A percentile compares a stretch with the other conserved stretches of the same genome.
Conservation (phyloP, 805 yeast species). For the Candida endomychidarum region DNA sequence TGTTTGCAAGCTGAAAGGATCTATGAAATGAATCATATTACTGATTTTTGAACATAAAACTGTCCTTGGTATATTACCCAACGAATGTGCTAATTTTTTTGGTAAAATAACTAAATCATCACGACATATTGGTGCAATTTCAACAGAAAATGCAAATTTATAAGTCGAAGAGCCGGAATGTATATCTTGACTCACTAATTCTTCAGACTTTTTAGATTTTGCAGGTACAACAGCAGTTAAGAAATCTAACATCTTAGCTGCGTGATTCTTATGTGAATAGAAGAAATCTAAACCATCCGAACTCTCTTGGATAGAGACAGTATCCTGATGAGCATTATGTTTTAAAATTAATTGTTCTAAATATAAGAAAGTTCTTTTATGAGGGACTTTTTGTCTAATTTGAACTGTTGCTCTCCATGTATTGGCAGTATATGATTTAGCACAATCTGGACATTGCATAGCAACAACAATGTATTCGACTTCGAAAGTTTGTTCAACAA, state of each 20-base stretch:
- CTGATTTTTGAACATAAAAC: constrained; percentile 84
- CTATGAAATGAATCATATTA: constrained; percentile 81
- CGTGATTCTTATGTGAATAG: constrained; percentile 85
- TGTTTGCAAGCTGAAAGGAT: constrained; percentile 75
- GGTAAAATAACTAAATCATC: constrained; percentile 95
- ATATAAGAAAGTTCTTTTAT: constrained; percentile 93
- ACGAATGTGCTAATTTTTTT: constrained; percentile 73
- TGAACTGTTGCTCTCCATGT: constrained; percentile 99
- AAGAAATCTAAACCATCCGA: constrained; percentile 95
- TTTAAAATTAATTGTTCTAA: constrained; percentile 92
- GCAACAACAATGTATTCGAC: constrained; percentile 92
- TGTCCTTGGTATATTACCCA: constrained; percentile 80
- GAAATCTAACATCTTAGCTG: constrained; percentile 91
- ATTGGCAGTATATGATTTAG: constrained; percentile 91
- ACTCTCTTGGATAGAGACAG: constrained; percentile 88
- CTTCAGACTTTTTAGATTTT: constrained; percentile 80
- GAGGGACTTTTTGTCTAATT: constrained; percentile 95
- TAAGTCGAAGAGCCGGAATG: constrained; percentile 86
- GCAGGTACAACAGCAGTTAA: constrained; percentile 81
- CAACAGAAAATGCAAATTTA: constrained; percentile 90
- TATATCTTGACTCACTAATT: constrained; percentile 86
- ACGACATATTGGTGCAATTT: constrained; percentile 93
- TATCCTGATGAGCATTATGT: constrained; percentile 91
- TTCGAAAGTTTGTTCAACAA: constrained; percentile 91
- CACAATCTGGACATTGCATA: constrained; percentile 98